Conservation (phyloP, 345 rosid genomes). For the Gynandropsis gynandra region DNA sequence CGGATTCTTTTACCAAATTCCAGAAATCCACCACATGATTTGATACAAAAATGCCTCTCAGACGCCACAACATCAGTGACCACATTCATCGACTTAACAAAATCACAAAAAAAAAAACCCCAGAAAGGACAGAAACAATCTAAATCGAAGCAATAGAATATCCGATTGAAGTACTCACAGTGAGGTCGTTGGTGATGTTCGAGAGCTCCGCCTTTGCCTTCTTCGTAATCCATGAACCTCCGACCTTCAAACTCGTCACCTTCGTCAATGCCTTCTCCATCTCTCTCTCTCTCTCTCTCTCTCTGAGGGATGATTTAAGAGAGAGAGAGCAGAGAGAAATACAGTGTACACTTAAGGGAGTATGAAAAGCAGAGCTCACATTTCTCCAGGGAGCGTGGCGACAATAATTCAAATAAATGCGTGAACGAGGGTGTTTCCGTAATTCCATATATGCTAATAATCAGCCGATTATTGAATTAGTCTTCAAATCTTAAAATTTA, state of each 20-base stretch:
- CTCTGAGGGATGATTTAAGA: conserved; percentile 10
- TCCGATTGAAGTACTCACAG: conserved; percentile 30
- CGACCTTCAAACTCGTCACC: conserved; percentile 80
- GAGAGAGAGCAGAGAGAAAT: conserved; percentile 22
- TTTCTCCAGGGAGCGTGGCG: too few species aligned
- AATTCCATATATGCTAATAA: too few species aligned
- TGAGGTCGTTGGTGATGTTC: conserved; percentile 71
- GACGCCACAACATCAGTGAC: conserved; percentile 12
- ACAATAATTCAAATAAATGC: too few species aligned
- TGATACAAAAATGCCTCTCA: conserved; percentile 2
- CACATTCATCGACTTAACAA: neutral
- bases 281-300: conserved; percentile 5
- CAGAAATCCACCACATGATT: conserved; percentile 9
- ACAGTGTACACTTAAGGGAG: neutral
- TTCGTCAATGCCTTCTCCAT: conserved; percentile 94
- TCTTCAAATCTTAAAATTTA: too few species aligned
- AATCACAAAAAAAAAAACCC: conserved; percentile 3
- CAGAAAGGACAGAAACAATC: neutral
- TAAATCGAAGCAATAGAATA: conserved; percentile 6
- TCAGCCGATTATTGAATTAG: too few species aligned
- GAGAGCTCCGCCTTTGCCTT: conserved; percentile 87
- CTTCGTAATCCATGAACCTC: conserved; percentile 83
- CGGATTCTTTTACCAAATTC: conserved; percentile 15
- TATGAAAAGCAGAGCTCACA: too few species aligned
- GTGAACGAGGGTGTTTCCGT: too few species aligned